Evolutionary conservation across 768 basidiomycete species (phyloP).

Genomic region (Sporobolomyces pararoseus): DNA sequence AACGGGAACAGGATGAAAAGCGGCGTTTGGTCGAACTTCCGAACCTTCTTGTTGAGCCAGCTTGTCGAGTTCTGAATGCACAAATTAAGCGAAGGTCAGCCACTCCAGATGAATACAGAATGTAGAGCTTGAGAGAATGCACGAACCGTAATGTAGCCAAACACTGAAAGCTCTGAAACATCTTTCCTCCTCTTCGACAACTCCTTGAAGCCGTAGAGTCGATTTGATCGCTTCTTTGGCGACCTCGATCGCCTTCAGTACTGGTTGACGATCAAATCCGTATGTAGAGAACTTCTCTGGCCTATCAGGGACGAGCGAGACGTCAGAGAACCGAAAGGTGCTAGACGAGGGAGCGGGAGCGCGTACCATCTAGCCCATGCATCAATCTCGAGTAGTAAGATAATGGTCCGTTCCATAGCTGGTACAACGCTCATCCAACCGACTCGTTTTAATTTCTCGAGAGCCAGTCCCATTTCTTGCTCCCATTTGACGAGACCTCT

Average conservation of each 20-base stretch:
- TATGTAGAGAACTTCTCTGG: conserved; percentile 21
- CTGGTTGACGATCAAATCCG: neutral
- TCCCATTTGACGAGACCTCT: conserved; percentile 46
- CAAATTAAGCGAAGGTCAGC: no score
- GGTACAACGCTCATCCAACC: conserved; percentile 39
- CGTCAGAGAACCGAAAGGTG: neutral
- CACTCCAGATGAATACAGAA: neutral
- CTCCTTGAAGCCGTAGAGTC: conserved; percentile 21
- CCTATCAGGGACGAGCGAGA: conserved; percentile 13
- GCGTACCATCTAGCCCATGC: conserved; percentile 42
- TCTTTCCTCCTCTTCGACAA: conserved; percentile 42
- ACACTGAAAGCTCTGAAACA: conserved; percentile 43
- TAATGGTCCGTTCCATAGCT: conserved; percentile 41
- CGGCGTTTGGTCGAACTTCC: conserved; percentile 23
- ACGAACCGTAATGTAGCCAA: conserved; percentile 45
- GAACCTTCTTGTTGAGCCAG: conserved; percentile 36
- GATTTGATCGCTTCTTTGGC: conserved; percentile 21
- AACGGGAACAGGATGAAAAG: conserved; percentile 28
- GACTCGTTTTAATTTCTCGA: conserved; percentile 32
- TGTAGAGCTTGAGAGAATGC: neutral
- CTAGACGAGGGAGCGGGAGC: neutral
- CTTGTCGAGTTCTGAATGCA: conserved; percentile 38
- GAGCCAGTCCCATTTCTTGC: conserved; percentile 27
- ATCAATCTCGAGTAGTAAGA: conserved; percentile 39
- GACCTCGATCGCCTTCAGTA: conserved; percentile 25